Evolutionary conservation across 331 rosid species (phyloP), one percentile per base, ranked within the genome.

Genomic region (Quercus lobata): DNA sequence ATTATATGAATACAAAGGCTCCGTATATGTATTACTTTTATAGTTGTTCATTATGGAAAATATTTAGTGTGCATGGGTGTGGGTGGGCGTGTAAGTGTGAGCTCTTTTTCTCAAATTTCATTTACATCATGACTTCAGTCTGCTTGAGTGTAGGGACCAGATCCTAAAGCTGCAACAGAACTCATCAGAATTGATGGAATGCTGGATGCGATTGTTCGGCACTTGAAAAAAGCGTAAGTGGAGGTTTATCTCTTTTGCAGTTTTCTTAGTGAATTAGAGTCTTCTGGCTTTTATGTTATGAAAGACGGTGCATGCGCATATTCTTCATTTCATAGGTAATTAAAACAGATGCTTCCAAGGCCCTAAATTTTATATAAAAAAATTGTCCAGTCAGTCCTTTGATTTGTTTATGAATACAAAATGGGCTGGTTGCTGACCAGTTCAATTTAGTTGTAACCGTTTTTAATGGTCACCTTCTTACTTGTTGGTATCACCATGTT

Each of bases 201-300:
- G 61, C 83, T 90, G 90, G 98, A 89, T 70, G 93, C 97, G 62
- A 86, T 96, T 77, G 75, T 87, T 78, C 93, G 94, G n/a, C 98
- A 93, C 83, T 84, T 96, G 87, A 88, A 83, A 77, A 93, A 93
- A 89, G 94, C 92, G 99, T 96, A 80, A 89, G 99, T 77, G 35
- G 60, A 29, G 57, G 25, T 82, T 68, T 37, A 72, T 76, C 55
- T 7, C 30, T 73, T 63, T 57, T 32, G 71, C 41, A 69, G 25
- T 71, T 55, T 63, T 75, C 58, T 63, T 52, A 73, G 75, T 70
- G 19, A 75, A 52, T 63, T 77, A 41, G 71, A 72, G 77, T 24
- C 72, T 15, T n/a, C 65, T 54, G 32, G 44, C 21, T 79, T 78
- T 74, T 16, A 22, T 68, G 80, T 27, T 73, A 7, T 15, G 72